phyloP scores from a whole-genome alignment of 495 filamentous ascomycete genomes.

The Tuber umbilicatum region DNA sequence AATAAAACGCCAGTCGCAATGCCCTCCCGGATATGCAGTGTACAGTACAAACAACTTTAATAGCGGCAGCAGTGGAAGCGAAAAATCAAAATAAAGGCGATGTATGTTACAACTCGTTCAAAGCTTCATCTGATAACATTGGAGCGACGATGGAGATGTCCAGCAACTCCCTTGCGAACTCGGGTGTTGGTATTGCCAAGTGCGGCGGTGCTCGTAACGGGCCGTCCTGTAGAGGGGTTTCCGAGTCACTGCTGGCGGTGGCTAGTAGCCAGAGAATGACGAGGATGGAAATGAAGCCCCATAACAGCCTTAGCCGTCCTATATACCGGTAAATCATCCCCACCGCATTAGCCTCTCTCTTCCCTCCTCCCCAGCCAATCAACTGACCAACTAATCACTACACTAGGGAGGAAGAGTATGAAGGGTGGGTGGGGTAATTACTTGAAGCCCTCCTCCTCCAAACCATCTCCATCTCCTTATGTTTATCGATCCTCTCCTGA shows the following conservation, averaged over 20 bases:
- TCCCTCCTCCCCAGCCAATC: not conserved
- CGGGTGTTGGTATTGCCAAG: constrained; percentile 2
- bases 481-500: constrained; percentile 33
- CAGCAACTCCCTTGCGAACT: constrained; percentile 12
- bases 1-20: constrained; percentile 21
- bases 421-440: constrained; percentile 19
- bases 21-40: not conserved
- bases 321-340: constrained; percentile 9
- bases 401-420: not conserved
- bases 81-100: constrained; percentile 1
- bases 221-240: constrained; percentile 7
- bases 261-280: constrained; percentile 41
- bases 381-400: not conserved
- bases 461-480: constrained; percentile 37
- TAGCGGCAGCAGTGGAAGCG: not conserved
- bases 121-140: not conserved
- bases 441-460: constrained; percentile 38
- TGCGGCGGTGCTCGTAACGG: not conserved
- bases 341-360: constrained; percentile 3
- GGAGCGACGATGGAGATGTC: constrained; percentile 7
- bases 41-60: not conserved
- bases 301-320: constrained; percentile 37
- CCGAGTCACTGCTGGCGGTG: constrained; percentile 30
- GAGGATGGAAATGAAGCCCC: constrained; percentile 38
- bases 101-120: constrained; percentile 11